Conservation (phyloP, 2,329 filamentous ascomycete species). For the Neoascochyta sp. region DNA sequence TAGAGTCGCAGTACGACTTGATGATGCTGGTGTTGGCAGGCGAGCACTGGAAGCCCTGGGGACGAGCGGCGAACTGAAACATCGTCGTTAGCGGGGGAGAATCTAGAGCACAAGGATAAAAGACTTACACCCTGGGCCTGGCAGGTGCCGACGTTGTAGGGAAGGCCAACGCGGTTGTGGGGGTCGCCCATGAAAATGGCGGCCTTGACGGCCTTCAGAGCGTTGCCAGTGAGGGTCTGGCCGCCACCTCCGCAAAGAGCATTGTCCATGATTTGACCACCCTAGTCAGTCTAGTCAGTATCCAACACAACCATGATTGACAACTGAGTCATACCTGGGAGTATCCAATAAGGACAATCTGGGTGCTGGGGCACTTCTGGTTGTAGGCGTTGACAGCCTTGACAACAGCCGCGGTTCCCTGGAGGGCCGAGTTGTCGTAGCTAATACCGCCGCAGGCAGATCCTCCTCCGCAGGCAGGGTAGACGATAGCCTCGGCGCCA, state of each 20-base stretch:
- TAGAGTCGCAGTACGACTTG: slow-evolving; percentile 61
- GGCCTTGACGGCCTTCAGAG: slow-evolving; percentile 57
- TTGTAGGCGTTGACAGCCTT: slow-evolving; percentile 59
- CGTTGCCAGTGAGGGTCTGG: slow-evolving; percentile 46
- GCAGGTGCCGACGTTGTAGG: slow-evolving; percentile 62
- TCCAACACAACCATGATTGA: no score
- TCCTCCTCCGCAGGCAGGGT: slow-evolving; percentile 61
- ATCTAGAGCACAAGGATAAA: not conserved
- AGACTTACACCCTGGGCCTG: slow-evolving; percentile 54
- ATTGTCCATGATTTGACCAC: slow-evolving; percentile 61
- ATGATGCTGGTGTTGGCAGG: slow-evolving; percentile 53
- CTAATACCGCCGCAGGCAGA: slow-evolving; percentile 55
- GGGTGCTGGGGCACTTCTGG: slow-evolving; percentile 53
- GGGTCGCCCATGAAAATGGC: slow-evolving; percentile 65
- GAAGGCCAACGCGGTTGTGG: slow-evolving; percentile 52
- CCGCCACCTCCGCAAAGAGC: slow-evolving; percentile 57
- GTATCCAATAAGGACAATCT: slow-evolving; percentile 61
- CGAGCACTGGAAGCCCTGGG: slow-evolving; percentile 54
- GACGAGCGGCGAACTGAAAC: slow-evolving; percentile 57
- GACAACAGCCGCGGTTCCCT: slow-evolving; percentile 58
- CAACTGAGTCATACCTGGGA: slow-evolving; percentile 53
- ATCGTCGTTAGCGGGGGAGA: slow-evolving; percentile 5
- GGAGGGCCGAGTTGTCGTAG: slow-evolving; percentile 57
- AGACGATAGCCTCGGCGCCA: slow-evolving; percentile 42
- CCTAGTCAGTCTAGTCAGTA: no score